A percentile compares a stretch with the other conserved stretches of the same genome.
Conservation (phyloP, 768 basidiomycete genomes). For the Amanita pallidorosea region DNA sequence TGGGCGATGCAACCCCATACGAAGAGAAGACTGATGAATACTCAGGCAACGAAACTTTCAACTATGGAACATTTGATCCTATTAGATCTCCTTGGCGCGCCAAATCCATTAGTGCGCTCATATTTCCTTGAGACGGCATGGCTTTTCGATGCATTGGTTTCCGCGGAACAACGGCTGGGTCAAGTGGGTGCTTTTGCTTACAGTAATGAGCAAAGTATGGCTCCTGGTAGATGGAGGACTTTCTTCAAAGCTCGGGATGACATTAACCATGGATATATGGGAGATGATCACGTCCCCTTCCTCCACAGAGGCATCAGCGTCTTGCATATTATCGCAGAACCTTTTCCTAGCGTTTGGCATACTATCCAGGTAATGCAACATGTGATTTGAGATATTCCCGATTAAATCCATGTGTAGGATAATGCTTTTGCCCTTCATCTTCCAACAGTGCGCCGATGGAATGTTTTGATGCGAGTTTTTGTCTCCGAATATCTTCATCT, state of each 20-base stretch:
- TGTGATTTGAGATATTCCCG: background rate
- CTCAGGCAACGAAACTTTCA: slow-evolving; percentile 52
- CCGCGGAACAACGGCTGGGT: slow-evolving; percentile 63
- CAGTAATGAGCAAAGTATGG: slow-evolving; percentile 31
- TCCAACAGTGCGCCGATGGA: slow-evolving; percentile 84
- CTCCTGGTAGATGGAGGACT: slow-evolving; percentile 41
- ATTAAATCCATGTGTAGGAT: slow-evolving; percentile 42
- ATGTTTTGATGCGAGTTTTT: slow-evolving; percentile 78
- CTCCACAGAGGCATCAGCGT: slow-evolving; percentile 72
- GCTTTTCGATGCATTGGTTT: slow-evolving; percentile 74
- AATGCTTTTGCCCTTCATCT: slow-evolving; percentile 80
- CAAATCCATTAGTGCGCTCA: slow-evolving; percentile 63
- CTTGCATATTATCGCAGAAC: slow-evolving; percentile 81
- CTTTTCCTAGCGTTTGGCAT: slow-evolving; percentile 91
- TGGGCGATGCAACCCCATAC: slow-evolving; percentile 64
- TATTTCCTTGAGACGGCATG: slow-evolving; percentile 87
- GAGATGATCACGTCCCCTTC: slow-evolving; percentile 94
- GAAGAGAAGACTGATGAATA: slow-evolving; percentile 46
- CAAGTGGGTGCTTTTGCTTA: slow-evolving; percentile 51
- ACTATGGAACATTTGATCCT: slow-evolving; percentile 88
- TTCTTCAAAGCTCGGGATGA: slow-evolving; percentile 54
- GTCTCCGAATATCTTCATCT: slow-evolving; percentile 83
- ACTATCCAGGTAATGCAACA: slow-evolving; percentile 42
- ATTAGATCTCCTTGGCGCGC: slow-evolving; percentile 83
- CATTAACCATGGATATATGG: slow-evolving; percentile 49